Evolutionary conservation across 331 rosid genomes (phyloP), one percentile per base, ranked within the genome.

Genomic region (Spiraea crenata): DNA sequence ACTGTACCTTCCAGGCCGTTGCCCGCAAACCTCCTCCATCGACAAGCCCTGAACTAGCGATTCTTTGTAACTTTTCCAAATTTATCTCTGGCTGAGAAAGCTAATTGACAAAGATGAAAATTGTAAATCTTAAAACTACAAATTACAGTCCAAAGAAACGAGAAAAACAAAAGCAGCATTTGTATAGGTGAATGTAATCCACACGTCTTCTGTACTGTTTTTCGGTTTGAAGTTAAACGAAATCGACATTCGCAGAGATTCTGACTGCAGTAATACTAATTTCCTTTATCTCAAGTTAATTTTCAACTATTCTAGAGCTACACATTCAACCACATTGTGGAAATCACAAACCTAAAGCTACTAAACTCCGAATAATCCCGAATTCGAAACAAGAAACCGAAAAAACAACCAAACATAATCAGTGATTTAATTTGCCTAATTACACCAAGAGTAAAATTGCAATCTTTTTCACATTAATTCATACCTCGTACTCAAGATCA

Each of bases 11-110:
- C 97, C 96, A 89, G 56, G 81, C 65, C 4, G 80, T 83, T 31
- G 91, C 91, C 5, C 89, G 87, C 83, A 87, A 82, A 70, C 87
- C 80, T 69, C 90, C 96, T 76, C 82, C 96, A 75, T 89, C 81
- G 6, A 85, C 90, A 80, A 89, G 82, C 55, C 97, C 93, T 54
- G 84, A 71, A 79, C 83, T 76, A 4, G 90, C 87, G 79, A 83
- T 79, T 82, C 96, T 85, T 72, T 83, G 97, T 68, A 87, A 75
- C 78, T 85, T 85, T 41, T 88, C 91, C 82, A 91, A 79, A 77
- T 86, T 86, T 40, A 88, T 81, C 87, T 86, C 87, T 16, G 60
- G 76, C 67, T 38, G 82, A 73, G 92, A 85, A 77, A 88, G 82
- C 96, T 91, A 71, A 38, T 75, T 31, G n/a, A 5, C 39, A n/a